Evolutionary conservation across 179 eudicot species (phyloP).

Genomic region (Spinacia oleracea): DNA sequence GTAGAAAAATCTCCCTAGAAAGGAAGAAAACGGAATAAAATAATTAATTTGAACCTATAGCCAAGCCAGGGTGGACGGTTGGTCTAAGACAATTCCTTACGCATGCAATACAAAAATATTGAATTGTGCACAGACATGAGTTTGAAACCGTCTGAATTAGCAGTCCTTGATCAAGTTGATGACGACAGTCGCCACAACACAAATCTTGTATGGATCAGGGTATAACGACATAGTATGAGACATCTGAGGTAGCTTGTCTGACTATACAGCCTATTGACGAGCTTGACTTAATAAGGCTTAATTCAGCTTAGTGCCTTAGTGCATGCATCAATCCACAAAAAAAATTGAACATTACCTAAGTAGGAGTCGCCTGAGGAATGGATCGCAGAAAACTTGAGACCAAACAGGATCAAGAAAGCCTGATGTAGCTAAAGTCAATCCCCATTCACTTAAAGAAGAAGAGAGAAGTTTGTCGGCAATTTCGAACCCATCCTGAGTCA

Average conservation of each 20-base stretch:
- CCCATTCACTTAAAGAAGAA: slow-evolving; percentile 64
- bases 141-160: background rate
- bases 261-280: background rate
- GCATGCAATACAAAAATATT: background rate
- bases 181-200: background rate
- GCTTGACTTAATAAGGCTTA: background rate
- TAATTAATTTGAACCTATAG: background rate
- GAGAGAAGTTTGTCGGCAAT: slow-evolving; percentile 61
- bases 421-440: slow-evolving; percentile 52
- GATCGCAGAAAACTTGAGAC: slow-evolving; percentile 80
- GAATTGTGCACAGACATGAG: background rate
- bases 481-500: slow-evolving; percentile 53
- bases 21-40: background rate
- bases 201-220: background rate
- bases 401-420: slow-evolving; percentile 75
- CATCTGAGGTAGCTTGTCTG: background rate
- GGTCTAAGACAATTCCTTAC: background rate
- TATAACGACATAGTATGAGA: too few species aligned
- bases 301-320: too few species aligned
- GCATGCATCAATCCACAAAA: background rate
- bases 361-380: slow-evolving; percentile 76
- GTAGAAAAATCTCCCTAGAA: background rate
- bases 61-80: background rate
- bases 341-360: slow-evolving; percentile 50
- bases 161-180: background rate